These are phyloP conservation scores for Backusella parvicylindrica DNA, from an alignment of 192 early-diverging fungal genomes.

Conservation along the genomic window DNA sequence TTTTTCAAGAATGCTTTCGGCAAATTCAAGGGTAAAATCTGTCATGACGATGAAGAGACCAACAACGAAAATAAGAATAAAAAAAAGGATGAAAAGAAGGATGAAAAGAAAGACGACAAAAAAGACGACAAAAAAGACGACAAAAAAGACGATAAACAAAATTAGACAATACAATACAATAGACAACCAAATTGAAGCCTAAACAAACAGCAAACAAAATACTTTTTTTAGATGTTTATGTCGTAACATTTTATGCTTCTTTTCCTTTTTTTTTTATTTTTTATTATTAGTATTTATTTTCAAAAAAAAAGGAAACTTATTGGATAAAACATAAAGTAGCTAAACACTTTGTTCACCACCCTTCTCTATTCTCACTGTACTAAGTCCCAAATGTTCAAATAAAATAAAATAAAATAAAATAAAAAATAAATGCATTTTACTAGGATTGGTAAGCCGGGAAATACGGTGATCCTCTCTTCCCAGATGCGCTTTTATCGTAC, in stretches of 20 bases:
- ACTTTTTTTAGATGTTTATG: background rate
- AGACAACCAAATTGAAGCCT: background rate
- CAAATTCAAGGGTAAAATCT: constrained; percentile 47
- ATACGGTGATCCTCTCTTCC: background rate
- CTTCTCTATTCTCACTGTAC: background rate
- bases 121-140: background rate
- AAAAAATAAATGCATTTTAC: background rate
- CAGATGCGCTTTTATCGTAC: background rate
- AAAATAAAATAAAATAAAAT: background rate
- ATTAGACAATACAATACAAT: background rate
- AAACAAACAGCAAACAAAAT: background rate
- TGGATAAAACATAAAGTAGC: background rate
- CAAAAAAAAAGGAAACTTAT: background rate
- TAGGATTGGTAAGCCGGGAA: background rate
- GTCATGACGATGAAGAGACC: constrained; percentile 42
- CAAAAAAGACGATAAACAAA: background rate
- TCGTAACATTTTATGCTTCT: background rate
- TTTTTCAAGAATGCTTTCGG: constrained; percentile 66
- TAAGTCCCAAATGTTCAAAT: background rate
- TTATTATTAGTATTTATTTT: background rate
- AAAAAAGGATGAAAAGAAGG: constrained; percentile 10
- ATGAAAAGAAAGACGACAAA: constrained; percentile 18
- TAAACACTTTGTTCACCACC: background rate
- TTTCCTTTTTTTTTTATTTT: background rate
- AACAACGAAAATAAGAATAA: constrained; percentile 13